Evolutionary conservation across 192 early-diverging fungal genomes (phyloP).

Genomic region (Rhizophlyctis rosea): DNA sequence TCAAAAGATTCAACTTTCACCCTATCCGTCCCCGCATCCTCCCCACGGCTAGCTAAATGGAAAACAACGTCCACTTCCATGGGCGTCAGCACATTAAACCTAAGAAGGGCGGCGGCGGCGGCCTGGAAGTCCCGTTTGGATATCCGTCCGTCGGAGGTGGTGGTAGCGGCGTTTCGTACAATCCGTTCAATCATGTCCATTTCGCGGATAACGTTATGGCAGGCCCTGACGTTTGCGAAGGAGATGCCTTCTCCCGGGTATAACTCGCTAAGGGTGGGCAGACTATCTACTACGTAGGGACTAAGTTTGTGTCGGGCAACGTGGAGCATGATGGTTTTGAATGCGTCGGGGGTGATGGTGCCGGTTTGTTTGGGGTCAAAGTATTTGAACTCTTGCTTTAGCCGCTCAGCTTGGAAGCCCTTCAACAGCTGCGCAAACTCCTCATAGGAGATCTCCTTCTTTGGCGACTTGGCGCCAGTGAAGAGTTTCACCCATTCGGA

Average conservation of each 20-base stretch:
- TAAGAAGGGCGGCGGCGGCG: conserved; percentile 49
- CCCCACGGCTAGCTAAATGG: conserved; percentile 49
- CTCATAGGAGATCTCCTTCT: conserved; percentile 61
- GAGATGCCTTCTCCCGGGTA: conserved; percentile 60
- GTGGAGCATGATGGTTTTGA: conserved; percentile 59
- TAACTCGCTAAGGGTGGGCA: conserved; percentile 57
- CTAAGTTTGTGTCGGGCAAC: conserved; percentile 65
- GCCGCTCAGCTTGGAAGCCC: conserved; percentile 64
- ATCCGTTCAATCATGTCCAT: conserved; percentile 63
- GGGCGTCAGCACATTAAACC: conserved; percentile 63
- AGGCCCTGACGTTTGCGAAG: conserved; percentile 53
- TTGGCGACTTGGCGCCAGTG: conserved; percentile 53
- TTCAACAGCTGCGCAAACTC: conserved; percentile 72
- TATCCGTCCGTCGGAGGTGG: conserved; percentile 48
- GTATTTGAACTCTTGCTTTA: conserved; percentile 68
- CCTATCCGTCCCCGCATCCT: conserved; percentile 8
- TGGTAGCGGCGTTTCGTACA: conserved; percentile 48
- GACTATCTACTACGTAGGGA: conserved; percentile 58
- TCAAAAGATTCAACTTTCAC: conserved; percentile 19
- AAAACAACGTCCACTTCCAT: conserved; percentile 74
- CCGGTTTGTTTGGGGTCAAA: conserved; percentile 65
- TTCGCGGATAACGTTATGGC: conserved; percentile 24
- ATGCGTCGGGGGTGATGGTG: conserved; percentile 55
- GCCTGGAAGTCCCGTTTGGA: conserved; percentile 64
- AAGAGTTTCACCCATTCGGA: conserved; percentile 72